Percentiles rank a stretch among this genome's conserved stretches.
phyloP scores from a whole-genome alignment of 2,329 filamentous ascomycete genomes.

The Dothideomycetidae sp. region DNA sequence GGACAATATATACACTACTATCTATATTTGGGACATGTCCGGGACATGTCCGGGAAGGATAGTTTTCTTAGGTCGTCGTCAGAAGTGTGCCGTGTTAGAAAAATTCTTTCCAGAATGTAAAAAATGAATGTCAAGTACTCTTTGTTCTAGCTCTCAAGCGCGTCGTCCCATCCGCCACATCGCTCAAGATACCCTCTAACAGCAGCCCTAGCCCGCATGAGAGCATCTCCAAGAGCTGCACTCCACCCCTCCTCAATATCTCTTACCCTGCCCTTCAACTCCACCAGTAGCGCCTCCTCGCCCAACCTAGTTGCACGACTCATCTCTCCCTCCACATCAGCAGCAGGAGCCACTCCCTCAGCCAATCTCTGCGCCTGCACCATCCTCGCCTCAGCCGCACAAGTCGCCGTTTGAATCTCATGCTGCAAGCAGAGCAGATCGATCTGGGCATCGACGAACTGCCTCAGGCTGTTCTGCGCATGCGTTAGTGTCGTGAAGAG shows the following conservation, averaged over 20 bases:
- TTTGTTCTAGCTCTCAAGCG: constrained; percentile 27
- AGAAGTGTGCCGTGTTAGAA: too few species aligned
- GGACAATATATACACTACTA: not conserved
- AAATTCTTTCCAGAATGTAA: too few species aligned
- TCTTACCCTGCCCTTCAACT: constrained; percentile 84
- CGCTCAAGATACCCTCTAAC: constrained; percentile 60
- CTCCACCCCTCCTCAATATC: constrained; percentile 85
- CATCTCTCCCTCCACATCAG: constrained; percentile 34
- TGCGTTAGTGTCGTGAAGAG: constrained; percentile 74
- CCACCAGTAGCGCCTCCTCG: constrained; percentile 58
- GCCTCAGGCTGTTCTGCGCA: constrained; percentile 82
- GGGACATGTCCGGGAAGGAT: too few species aligned
- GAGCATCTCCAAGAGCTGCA: constrained; percentile 65
- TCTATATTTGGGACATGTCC: too few species aligned
- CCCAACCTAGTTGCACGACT: constrained; percentile 49
- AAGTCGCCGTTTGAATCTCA: constrained; percentile 70
- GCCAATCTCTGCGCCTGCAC: constrained; percentile 48
- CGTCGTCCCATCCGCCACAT: constrained; percentile 79
- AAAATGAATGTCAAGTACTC: too few species aligned
- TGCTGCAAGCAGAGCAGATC: constrained; percentile 83
- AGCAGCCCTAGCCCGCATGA: constrained; percentile 58
- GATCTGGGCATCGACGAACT: constrained; percentile 90
- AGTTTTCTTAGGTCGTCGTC: too few species aligned
- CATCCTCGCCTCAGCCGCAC: constrained; percentile 52
- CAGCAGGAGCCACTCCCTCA: constrained; percentile 26